Evolutionary conservation across 768 basidiomycete genomes (phyloP), one percentile per base, ranked within the genome.

Genomic region (Phylloporus sp.): DNA sequence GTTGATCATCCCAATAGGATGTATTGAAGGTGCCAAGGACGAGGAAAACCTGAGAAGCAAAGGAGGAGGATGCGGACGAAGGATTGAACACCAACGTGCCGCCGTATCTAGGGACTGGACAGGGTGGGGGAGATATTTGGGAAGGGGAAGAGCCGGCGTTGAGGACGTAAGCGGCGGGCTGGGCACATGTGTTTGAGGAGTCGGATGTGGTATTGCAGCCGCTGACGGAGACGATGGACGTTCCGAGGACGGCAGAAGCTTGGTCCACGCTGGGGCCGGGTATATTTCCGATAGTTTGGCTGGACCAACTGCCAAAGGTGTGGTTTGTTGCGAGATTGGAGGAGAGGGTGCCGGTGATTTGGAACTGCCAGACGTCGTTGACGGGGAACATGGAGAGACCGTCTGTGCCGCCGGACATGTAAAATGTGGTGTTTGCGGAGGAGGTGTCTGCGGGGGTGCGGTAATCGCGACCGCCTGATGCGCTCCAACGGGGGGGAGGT

Each of bases 381-480:
- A 88, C 65, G 28, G 78, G 67, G 48, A 65, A 71, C 26, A 67
- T 53, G 3, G 60, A 65, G 14, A 54, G 66, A 9, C 74, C 77
- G 50, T 84, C 69, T 22, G 72, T 75, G 8, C 89, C 89, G n/a
- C 89, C 89, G 8, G 77, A 74, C 56, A 89, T 69, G 65, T 79
- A 88, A 54, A 89, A 80, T 0, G 84, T 81, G 53, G 84, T 90
- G 57, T 82, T 86, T 32, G 81, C 53, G 38, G 66, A 57, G n/a
- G 54, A 6, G 20, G 15, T 44, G 44, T 68, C 52, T 2, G 60
- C 36, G 5, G 34, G 2, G 4, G 70, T 70, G n/a, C 78, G 74
- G 34, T 70, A 66, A 56, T 91, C 89, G 32, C 80, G 82, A 1
- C 89, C 89, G 38, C 89, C 89, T 15, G 78, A 77, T 2, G 86